phyloP scores from a whole-genome alignment of 805 yeast species.

The Hanseniaspora valbyensis region DNA sequence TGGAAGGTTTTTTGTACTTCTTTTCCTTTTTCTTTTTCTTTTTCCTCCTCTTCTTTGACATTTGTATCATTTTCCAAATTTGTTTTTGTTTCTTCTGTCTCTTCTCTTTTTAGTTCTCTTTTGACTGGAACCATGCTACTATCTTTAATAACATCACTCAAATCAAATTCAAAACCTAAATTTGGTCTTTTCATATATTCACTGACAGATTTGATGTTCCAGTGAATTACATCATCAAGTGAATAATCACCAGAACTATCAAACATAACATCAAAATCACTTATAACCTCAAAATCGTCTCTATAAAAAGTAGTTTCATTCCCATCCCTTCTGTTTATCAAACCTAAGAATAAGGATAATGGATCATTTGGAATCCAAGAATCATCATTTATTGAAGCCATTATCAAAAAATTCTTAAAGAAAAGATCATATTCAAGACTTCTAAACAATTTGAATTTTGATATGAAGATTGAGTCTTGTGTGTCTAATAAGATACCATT shows the following conservation, averaged over 20 bases:
- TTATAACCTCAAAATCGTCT: slow-evolving; percentile 9
- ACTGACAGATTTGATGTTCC: neutral
- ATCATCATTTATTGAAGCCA: slow-evolving; percentile 6
- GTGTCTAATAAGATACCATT: slow-evolving; percentile 11
- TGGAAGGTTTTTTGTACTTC: neutral
- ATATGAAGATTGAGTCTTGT: slow-evolving; percentile 12
- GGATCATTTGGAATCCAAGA: slow-evolving; percentile 11
- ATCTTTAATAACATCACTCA: neutral
- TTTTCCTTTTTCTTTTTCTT: neutral
- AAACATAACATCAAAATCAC: neutral
- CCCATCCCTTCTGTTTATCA: slow-evolving; percentile 1
- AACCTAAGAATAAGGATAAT: slow-evolving; percentile 4
- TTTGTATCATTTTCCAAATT: no score
- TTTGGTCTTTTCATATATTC: slow-evolving; percentile 3
- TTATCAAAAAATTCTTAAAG: slow-evolving; percentile 2
- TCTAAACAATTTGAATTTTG: slow-evolving; percentile 13
- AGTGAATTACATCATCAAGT: neutral
- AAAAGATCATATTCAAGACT: slow-evolving; percentile 14
- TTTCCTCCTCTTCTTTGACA: neutral
- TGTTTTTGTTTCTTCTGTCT: neutral
- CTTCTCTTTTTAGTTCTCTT: neutral
- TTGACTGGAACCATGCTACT: neutral
- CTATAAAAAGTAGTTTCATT: neutral
- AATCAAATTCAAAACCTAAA: neutral
- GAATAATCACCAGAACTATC: neutral